phyloP scores from a whole-genome alignment of 2,329 filamentous ascomycete species.

The Trichophyton mentagrophytes region DNA sequence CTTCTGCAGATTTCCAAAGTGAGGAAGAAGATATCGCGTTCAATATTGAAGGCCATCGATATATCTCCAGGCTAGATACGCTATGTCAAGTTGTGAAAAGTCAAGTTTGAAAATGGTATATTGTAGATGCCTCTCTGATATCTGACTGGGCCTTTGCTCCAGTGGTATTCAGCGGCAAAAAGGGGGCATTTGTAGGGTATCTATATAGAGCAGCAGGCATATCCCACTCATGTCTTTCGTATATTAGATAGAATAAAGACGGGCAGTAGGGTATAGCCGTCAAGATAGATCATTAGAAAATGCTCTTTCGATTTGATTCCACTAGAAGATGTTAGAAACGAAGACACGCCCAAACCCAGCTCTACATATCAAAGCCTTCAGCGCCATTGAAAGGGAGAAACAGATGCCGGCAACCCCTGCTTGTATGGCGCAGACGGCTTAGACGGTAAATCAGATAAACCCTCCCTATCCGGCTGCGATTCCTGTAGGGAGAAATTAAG shows the following conservation, averaged over 20 bases:
- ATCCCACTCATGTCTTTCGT: not conserved
- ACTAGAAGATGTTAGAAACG: not conserved
- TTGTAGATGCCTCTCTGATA: too few species aligned
- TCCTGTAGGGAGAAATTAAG: not conserved
- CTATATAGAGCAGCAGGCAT: too few species aligned
- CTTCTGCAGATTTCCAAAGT: too few species aligned
- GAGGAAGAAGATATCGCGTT: too few species aligned
- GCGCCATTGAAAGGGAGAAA: not conserved
- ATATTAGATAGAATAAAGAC: not conserved
- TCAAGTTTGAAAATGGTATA: too few species aligned
- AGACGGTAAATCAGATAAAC: not conserved
- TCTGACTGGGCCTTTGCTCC: too few species aligned
- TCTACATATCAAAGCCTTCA: not conserved
- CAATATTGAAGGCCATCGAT: too few species aligned
- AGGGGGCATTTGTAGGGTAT: too few species aligned
- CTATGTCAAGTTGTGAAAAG: too few species aligned
- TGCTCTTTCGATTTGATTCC: not conserved
- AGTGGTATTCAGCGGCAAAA: too few species aligned
- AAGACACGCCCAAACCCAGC: not conserved
- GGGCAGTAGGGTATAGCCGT: not conserved
- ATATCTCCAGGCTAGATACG: too few species aligned
- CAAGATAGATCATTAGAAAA: not conserved
- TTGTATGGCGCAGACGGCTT: not conserved
- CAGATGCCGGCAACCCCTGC: not conserved
- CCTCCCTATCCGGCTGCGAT: not conserved